A percentile compares a stretch with the other conserved stretches of the same genome.
These are phyloP conservation scores for Tetrapisispora pingtungensis DNA, from an alignment of 805 yeast species.

Conservation along the genomic window DNA sequence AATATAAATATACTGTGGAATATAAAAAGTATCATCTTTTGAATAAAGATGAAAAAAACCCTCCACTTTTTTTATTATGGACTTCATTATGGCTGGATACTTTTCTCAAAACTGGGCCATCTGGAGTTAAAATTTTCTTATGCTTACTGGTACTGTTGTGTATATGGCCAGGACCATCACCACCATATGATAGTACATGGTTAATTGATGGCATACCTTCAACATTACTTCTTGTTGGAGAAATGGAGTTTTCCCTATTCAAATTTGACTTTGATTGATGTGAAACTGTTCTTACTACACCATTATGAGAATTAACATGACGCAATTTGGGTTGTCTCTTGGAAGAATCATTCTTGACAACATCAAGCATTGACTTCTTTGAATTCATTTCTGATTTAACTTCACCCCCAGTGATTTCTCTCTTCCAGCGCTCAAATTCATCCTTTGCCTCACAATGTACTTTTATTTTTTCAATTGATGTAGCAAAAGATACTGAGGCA, in stretches of 20 bases:
- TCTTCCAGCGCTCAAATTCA: slow-evolving; percentile 11
- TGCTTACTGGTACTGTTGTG: neutral
- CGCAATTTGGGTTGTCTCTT: slow-evolving; percentile 2
- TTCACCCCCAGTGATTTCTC: slow-evolving; percentile 15
- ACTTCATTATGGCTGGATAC: slow-evolving; percentile 13
- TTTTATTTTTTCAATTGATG: slow-evolving; percentile 11
- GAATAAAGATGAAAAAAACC: slow-evolving; percentile 5
- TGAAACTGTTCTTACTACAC: neutral
- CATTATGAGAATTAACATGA: slow-evolving; percentile 5
- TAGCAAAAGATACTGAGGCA: slow-evolving; percentile 13
- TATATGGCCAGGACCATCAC: neutral
- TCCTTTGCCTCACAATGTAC: slow-evolving; percentile 5
- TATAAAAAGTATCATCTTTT: neutral
- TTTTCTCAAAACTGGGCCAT: slow-evolving; percentile 8
- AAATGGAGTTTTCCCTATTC: neutral
- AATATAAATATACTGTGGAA: neutral
- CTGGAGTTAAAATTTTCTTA: neutral
- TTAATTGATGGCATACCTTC: neutral
- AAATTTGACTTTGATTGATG: slow-evolving; percentile 10
- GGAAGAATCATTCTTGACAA: slow-evolving; percentile 6
- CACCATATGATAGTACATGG: neutral
- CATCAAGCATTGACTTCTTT: slow-evolving; percentile 19
- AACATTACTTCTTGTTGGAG: slow-evolving; percentile 1
- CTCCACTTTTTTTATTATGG: slow-evolving; percentile 6
- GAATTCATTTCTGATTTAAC: slow-evolving; percentile 3